Base-by-base conservation (phyloP, 148 eudicot genomes). In the Gaultheria prostrata region DNA sequence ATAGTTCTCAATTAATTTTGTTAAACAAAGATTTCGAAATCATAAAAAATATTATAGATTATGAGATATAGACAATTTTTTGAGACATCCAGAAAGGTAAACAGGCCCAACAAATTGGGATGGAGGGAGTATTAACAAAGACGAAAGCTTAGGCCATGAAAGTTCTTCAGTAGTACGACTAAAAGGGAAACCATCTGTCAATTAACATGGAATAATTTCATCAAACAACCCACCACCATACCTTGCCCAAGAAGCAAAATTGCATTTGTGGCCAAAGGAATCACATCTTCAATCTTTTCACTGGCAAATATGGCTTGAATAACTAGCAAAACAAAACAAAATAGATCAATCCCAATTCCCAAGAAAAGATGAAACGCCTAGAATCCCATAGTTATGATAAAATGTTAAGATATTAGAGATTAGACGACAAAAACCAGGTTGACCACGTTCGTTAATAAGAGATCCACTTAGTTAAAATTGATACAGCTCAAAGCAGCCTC, bases 241-340 rank as follows among this genome's bases (percentile, higher is more conserved):
- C 98, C 98, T 93, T 90, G 94, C 80, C 98, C 98, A 85, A 96
- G 98, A 82, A 96, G 76, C 92, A 94, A 82, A 76, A 94, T 80
- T 84, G 92, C 86, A 91, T 91, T 88, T 35, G 88, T 87, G 67
- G 92, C 88, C 88, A 90, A 90, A 70, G 97, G 90, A 84, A 90
- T 81, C 80, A 94, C 87, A 49, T 93, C 92, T 86, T 89, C 93
- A 82, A 96, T 92, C 85, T 84, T 96, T 91, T 94, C 95, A 85
- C 94, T 87, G 67, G 90, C 14, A 89, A 96, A 96, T 85, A 96
- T 90, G 54, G 92, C 91, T 88, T 87, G 90, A 63, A 77, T 78
- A 86, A 93, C 97, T 94, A 82, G 78, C 80, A 85, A 90, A 79
- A 76, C 76, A 79, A 80, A 46, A 5, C 74, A 82, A 32, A 81